A percentile compares a stretch with the other conserved stretches of the same genome.
phyloP scores from a whole-genome alignment of 1,139 yeast species.

The Scheffersomyces cryptocercus region DNA sequence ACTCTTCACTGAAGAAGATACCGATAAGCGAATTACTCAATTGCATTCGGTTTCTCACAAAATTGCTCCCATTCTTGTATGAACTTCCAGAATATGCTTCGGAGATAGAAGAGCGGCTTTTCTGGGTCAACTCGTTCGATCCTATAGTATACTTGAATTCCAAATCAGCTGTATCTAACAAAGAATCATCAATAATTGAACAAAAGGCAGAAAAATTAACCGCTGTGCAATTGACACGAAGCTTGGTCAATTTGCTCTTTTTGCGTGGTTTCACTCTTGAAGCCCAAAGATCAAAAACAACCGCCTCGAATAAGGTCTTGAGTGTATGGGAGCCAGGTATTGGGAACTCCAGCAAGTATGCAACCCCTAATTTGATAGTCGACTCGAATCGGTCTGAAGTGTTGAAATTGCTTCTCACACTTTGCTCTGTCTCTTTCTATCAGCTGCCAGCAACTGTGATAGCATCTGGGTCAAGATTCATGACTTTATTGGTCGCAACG shows the following conservation, averaged over 20 bases:
- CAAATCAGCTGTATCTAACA: not conserved
- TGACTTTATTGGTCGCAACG: constrained; percentile 57
- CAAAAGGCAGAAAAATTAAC: not conserved
- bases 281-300: constrained; percentile 7
- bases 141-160: constrained; percentile 23
- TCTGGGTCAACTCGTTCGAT: constrained; percentile 29
- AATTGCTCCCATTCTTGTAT: constrained; percentile 66
- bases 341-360: constrained; percentile 47
- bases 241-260: constrained; percentile 57
- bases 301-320: constrained; percentile 12
- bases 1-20: not conserved
- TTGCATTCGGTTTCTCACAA: constrained; percentile 65
- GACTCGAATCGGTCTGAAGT: constrained; percentile 72
- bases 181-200: not conserved
- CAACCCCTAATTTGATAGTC: constrained; percentile 47
- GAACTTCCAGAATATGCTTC: constrained; percentile 45
- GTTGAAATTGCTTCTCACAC: constrained; percentile 57
- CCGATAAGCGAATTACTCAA: constrained; percentile 39
- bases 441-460: constrained; percentile 44
- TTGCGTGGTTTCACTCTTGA: constrained; percentile 59
- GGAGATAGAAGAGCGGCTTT: constrained; percentile 41
- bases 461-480: constrained; percentile 55
- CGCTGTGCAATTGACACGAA: constrained; percentile 51
- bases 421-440: constrained; percentile 69
- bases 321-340: constrained; percentile 78